Conservation (phyloP, 2,329 filamentous ascomycete species). For the Arthroderma sp. region DNA sequence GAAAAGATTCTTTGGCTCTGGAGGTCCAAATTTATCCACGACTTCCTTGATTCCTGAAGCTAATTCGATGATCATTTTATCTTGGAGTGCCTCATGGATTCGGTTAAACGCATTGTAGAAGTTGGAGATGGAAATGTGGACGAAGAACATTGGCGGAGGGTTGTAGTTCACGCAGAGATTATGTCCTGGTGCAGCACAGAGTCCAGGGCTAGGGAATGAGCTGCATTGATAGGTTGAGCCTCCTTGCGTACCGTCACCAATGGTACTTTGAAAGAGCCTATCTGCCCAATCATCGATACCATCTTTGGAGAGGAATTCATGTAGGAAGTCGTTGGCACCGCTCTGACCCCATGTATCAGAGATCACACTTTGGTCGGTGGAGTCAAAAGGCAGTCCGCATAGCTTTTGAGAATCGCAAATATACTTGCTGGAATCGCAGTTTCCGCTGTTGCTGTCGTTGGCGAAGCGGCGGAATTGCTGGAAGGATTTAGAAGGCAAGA, state of each 20-base stretch:
- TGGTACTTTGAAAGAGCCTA: not conserved
- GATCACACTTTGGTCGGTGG: not conserved
- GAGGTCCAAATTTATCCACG: slow-evolving; percentile 1
- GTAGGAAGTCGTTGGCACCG: not conserved
- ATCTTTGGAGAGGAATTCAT: not conserved
- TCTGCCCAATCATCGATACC: not conserved
- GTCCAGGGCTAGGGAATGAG: not conserved
- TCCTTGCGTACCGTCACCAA: not conserved
- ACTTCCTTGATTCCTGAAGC: slow-evolving; percentile 1
- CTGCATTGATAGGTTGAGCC: not conserved
- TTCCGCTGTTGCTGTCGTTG: not conserved
- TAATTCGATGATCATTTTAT: not conserved
- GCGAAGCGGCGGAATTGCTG: too few relatives aligned
- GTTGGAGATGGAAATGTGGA: slow-evolving; percentile 1
- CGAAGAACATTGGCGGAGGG: not conserved
- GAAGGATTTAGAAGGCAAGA: too few relatives aligned
- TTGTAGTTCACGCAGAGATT: not conserved
- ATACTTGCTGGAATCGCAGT: not conserved
- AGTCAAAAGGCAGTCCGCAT: not conserved
- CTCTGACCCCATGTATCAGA: not conserved
- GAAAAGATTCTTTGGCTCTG: not conserved
- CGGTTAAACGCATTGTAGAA: slow-evolving; percentile 1
- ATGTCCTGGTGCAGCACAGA: slow-evolving; percentile 1
- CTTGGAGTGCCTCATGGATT: slow-evolving; percentile 2
- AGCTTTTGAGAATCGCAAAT: not conserved